phyloP scores from a whole-genome alignment of 2,329 filamentous ascomycete genomes.

The Neonectria hederae region DNA sequence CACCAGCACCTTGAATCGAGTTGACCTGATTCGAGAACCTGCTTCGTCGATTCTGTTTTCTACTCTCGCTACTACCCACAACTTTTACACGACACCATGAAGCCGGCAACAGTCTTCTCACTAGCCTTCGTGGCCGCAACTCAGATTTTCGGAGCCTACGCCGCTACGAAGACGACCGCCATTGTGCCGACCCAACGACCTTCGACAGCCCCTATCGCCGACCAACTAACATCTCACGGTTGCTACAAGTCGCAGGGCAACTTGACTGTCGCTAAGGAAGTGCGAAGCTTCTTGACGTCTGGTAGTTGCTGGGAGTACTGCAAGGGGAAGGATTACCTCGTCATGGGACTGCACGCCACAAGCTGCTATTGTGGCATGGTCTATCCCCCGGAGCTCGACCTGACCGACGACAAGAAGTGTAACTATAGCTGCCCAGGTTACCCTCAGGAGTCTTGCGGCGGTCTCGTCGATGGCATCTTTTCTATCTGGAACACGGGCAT shows the following conservation, averaged over 20 bases:
- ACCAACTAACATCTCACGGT: conserved; percentile 57
- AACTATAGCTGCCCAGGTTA: conserved; percentile 72
- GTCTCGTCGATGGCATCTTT: conserved; percentile 45
- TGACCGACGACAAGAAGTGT: conserved; percentile 70
- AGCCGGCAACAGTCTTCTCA: conserved; percentile 42
- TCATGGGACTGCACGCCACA: conserved; percentile 70
- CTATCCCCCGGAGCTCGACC: conserved; percentile 67
- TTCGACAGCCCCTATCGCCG: conserved; percentile 47
- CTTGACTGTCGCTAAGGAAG: conserved; percentile 42
- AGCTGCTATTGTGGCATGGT: conserved; percentile 78
- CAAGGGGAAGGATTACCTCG: conserved; percentile 56
- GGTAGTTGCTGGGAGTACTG: conserved; percentile 56
- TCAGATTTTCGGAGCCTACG: conserved; percentile 37
- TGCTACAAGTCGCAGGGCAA: conserved; percentile 60
- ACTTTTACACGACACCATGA: conserved; percentile 41
- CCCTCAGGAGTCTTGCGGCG: conserved; percentile 67
- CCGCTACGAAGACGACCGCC: conserved; percentile 22
- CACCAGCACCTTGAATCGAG: conserved; percentile 33
- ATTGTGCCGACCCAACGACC: conserved; percentile 46
- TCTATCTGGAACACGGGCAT: conserved; percentile 63
- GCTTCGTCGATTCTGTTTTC: conserved; percentile 15
- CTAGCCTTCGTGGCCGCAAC: conserved; percentile 44
- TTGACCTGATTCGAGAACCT: conserved; percentile 38
- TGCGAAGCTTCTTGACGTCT: conserved; percentile 43
- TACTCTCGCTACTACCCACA: conserved; percentile 26